Conservation (phyloP, 768 basidiomycete genomes). For the Rhizopogon rudus region DNA sequence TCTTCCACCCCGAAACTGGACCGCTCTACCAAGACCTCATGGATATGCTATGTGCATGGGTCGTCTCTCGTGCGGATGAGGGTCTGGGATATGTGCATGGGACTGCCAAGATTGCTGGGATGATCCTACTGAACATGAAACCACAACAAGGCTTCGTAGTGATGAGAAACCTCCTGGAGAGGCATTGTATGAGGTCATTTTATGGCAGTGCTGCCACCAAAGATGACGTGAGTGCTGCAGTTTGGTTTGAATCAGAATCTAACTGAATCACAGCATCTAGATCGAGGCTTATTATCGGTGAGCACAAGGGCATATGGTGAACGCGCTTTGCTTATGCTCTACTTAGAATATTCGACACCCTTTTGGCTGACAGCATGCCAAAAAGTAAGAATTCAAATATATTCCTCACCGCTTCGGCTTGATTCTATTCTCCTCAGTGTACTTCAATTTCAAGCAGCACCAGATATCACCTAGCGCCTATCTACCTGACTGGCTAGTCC, state of each 20-base stretch:
- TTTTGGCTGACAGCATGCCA: constrained; percentile 90
- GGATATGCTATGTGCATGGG: constrained; percentile 84
- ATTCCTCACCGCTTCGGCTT: neutral
- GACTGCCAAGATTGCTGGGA: constrained; percentile 72
- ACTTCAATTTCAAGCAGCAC: constrained; percentile 93
- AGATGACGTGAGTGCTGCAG: constrained; percentile 64
- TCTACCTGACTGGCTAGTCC: constrained; percentile 74
- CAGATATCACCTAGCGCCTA: constrained; percentile 86
- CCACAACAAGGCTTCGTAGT: constrained; percentile 70
- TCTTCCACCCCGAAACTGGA: constrained; percentile 73
- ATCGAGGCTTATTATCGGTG: constrained; percentile 91
- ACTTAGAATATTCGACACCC: constrained; percentile 82
- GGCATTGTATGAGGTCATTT: constrained; percentile 82
- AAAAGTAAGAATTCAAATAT: constrained; percentile 53
- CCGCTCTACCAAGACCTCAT: constrained; percentile 80
- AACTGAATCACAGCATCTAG: constrained; percentile 36
- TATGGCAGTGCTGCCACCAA: constrained; percentile 66
- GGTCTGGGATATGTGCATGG: constrained; percentile 72
- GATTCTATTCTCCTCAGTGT: constrained; percentile 45
- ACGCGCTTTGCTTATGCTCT: neutral
- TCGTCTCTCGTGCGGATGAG: constrained; percentile 79
- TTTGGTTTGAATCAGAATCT: constrained; percentile 16
- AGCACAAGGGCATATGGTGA: neutral
- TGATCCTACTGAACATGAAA: constrained; percentile 83
- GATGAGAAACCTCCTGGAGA: constrained; percentile 80